A percentile compares a stretch with the other conserved stretches of the same genome.
phyloP scores from a whole-genome alignment of 306 rosid species.

The Malus fusca region DNA sequence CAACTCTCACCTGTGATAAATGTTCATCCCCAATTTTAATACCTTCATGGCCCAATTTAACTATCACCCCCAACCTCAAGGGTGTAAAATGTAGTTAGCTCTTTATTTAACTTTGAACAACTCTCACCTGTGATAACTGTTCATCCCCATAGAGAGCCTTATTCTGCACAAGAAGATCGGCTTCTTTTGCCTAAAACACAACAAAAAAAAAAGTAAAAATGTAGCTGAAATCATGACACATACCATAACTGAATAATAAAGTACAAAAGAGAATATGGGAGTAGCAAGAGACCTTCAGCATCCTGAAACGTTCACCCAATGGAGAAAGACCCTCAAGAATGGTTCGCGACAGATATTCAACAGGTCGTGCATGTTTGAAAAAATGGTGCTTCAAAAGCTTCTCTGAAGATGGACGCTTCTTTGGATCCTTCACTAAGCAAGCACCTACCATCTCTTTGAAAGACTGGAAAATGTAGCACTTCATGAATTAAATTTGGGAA shows the following conservation, averaged over 20 bases:
- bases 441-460: conserved; percentile 87
- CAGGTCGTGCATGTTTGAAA: conserved; percentile 69
- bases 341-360: conserved; percentile 55
- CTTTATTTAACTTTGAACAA: neutral
- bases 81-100: too few species aligned
- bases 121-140: conserved; percentile 75
- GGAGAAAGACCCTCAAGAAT: conserved; percentile 80
- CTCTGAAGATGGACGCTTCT: conserved; percentile 89
- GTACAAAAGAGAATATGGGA: conserved; percentile 13
- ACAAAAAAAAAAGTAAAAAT: conserved; percentile 6
- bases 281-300: conserved; percentile 58
- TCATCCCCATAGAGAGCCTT: conserved; percentile 78
- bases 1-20: conserved; percentile 61
- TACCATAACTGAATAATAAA: neutral
- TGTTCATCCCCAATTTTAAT: conserved; percentile 15
- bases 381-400: conserved; percentile 86
- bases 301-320: conserved; percentile 81
- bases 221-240: conserved; percentile 4
- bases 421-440: conserved; percentile 97
- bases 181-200: conserved; percentile 68
- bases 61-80: too few species aligned
- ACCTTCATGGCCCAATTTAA: too few species aligned
- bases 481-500: conserved; percentile 19
- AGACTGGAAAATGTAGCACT: conserved; percentile 46
- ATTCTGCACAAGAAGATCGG: conserved; percentile 82